A percentile compares a stretch with the other conserved stretches of the same genome.
Conservation (phyloP, 345 rosid species). For the Gossypium longicalyx region DNA sequence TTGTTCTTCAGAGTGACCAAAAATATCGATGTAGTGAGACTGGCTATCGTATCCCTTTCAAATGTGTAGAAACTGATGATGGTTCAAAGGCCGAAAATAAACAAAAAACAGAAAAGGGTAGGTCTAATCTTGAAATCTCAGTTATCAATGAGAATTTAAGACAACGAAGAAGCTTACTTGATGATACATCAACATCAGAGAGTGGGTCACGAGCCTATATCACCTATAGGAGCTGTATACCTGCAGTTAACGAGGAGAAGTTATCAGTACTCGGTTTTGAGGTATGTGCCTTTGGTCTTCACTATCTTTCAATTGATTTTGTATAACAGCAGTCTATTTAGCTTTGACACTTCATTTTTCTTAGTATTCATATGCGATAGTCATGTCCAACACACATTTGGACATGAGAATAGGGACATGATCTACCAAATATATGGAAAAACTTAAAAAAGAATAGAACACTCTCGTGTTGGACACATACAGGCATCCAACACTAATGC, state of each 20-base stretch:
- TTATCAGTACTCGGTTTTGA: slow-evolving; percentile 72
- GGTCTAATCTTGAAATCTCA: slow-evolving; percentile 34
- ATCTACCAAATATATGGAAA: neutral
- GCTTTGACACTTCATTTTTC: neutral
- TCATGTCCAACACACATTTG: neutral
- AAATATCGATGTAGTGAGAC: slow-evolving; percentile 94
- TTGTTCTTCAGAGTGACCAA: slow-evolving; percentile 45
- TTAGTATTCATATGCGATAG: neutral
- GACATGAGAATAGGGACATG: neutral
- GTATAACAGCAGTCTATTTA: neutral
- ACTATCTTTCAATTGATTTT: slow-evolving; percentile 6
- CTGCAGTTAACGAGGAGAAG: slow-evolving; percentile 59
- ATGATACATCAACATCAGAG: slow-evolving; percentile 29
- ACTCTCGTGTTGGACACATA: neutral
- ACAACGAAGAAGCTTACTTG: slow-evolving; percentile 43
- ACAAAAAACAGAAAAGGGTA: slow-evolving; percentile 33
- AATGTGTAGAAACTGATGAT: slow-evolving; percentile 50
- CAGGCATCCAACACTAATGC: neutral
- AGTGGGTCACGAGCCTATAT: slow-evolving; percentile 47
- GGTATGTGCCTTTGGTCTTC: slow-evolving; percentile 37
- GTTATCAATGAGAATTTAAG: slow-evolving; percentile 3
- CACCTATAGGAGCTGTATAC: slow-evolving; percentile 88
- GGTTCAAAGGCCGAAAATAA: slow-evolving; percentile 20
- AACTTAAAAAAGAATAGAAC: neutral
- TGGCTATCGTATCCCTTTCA: slow-evolving; percentile 82